A percentile compares a stretch with the other conserved stretches of the same genome.
These are phyloP conservation scores for Populus alba DNA, from an alignment of 345 rosid genomes.

Conservation along the genomic window DNA sequence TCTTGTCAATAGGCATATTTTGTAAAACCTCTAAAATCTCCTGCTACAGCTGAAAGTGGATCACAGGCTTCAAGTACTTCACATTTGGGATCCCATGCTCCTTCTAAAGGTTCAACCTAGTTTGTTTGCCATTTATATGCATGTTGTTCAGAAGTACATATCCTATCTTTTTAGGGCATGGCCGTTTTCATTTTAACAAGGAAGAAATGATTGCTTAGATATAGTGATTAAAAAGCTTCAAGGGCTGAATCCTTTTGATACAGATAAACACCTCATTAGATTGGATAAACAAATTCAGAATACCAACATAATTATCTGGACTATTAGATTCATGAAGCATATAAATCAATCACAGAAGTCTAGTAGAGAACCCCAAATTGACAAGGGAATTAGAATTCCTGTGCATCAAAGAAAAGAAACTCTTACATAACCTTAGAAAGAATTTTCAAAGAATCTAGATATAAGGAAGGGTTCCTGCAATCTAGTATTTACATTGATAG, in stretches of 20 bases:
- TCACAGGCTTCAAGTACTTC: constrained; percentile 47
- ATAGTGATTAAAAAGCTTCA: background rate
- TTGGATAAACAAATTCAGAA: background rate
- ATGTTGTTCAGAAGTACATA: background rate
- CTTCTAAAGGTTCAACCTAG: constrained; percentile 54
- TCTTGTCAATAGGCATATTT: constrained; percentile 52
- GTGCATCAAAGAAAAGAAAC: background rate
- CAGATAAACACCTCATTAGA: background rate
- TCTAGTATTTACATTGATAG: background rate
- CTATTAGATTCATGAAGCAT: background rate
- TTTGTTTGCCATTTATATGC: background rate
- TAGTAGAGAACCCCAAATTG: background rate
- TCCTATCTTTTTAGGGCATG: background rate
- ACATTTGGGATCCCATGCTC: constrained; percentile 49
- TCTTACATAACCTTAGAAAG: background rate
- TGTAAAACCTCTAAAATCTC: constrained; percentile 51
- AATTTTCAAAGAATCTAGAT: background rate
- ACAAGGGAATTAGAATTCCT: background rate
- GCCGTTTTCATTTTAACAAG: background rate
- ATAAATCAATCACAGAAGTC: background rate
- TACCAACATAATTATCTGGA: background rate
- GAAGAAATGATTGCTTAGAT: background rate
- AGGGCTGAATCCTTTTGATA: background rate
- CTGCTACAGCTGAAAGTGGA: constrained; percentile 48
- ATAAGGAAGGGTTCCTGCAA: background rate